A percentile compares a stretch with the other conserved stretches of the same genome.
These are phyloP conservation scores for Smallanthus sonchifolius DNA, from an alignment of 129 eudicot genomes.

Conservation along the genomic window DNA sequence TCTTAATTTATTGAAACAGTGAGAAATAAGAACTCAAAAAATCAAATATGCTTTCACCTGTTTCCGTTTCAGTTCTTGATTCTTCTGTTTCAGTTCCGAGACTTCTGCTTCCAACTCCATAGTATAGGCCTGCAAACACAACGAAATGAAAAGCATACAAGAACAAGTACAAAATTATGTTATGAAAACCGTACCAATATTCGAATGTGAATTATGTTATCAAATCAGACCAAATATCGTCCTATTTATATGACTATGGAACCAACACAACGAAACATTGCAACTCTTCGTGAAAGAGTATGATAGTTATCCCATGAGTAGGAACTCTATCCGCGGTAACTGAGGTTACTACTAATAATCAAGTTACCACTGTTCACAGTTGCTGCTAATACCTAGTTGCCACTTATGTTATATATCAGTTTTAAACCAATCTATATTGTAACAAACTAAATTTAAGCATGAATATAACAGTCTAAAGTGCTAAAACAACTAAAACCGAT, in stretches of 20 bases:
- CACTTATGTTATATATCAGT: too few relatives aligned
- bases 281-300: too few relatives aligned
- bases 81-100: slow-evolving; percentile 78
- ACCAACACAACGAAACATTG: too few relatives aligned
- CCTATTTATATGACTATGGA: too few relatives aligned
- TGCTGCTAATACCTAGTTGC: too few relatives aligned
- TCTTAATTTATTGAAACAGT: not conserved
- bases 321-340: too few relatives aligned
- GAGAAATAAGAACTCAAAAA: not conserved
- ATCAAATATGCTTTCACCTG: slow-evolving; percentile 45
- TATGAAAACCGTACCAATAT: not conserved
- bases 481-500: not conserved
- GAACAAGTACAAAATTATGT: too few relatives aligned
- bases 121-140: slow-evolving; percentile 71
- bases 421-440: not conserved
- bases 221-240: too few relatives aligned
- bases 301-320: too few relatives aligned
- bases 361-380: too few relatives aligned
- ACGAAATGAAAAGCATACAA: not conserved
- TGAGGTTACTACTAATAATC: too few relatives aligned
- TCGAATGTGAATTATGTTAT: too few relatives aligned
- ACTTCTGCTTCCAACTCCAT: slow-evolving; percentile 93
- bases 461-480: not conserved
- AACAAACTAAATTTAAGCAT: not conserved
- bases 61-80: slow-evolving; percentile 55